Conservation (phyloP, 164 flowering plant species). For the Stephania yunnanensis region DNA sequence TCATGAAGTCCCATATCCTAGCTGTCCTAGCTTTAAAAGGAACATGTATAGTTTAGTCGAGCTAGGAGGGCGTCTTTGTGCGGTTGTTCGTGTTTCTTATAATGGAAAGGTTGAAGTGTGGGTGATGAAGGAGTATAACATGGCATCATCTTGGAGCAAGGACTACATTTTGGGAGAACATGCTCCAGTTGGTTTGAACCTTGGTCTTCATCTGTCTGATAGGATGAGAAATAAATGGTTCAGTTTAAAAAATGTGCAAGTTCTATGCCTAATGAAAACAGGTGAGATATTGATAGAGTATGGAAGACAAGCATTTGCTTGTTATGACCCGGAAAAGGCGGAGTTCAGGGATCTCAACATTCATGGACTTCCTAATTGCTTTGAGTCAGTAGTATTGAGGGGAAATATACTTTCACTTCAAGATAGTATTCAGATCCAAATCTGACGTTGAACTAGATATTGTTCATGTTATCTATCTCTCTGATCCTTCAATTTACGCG, state of each 20-base stretch:
- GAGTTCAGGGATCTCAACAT: conserved; percentile 1
- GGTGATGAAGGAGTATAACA: conserved; percentile 33
- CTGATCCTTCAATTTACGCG: too few relatives aligned
- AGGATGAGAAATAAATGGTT: conserved; percentile 5
- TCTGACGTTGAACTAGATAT: too few relatives aligned
- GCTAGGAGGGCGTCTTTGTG: conserved; percentile 24
- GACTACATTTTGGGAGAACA: conserved; percentile 20
- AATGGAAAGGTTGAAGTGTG: conserved; percentile 29
- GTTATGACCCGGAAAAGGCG: not conserved
- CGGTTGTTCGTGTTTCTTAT: conserved; percentile 11
- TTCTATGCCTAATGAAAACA: not conserved
- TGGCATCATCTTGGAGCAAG: conserved; percentile 32
- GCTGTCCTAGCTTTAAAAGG: conserved; percentile 9
- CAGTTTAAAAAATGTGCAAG: conserved; percentile 16
- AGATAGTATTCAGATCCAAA: not conserved
- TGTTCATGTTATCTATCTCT: too few relatives aligned
- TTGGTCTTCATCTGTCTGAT: conserved; percentile 4
- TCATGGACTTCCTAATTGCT: conserved; percentile 22
- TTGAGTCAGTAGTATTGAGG: not conserved
- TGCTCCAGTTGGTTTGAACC: conserved; percentile 23
- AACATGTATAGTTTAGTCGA: conserved; percentile 15
- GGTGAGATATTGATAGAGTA: conserved; percentile 1
- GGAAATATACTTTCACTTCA: not conserved
- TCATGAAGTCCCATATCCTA: conserved; percentile 25
- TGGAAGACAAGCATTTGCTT: not conserved